Base-by-base conservation (phyloP, 805 yeast genomes). In the Wickerhamiella alocasiicola region DNA sequence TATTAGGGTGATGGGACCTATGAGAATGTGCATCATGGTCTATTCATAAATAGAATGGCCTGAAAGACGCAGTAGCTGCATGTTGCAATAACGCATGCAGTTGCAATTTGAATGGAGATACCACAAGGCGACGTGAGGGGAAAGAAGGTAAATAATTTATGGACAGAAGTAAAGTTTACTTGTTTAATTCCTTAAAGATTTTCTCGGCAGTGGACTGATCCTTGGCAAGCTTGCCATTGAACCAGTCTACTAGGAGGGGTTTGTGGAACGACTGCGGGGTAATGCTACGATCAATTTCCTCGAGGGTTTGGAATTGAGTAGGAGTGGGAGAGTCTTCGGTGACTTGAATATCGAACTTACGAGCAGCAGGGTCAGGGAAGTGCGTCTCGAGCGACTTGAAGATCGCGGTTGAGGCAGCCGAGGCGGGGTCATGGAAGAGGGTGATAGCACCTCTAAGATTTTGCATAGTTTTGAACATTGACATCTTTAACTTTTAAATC, bases 201-300 rank as follows among this genome's bases (percentile, higher is more conserved):
- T 65, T 54, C 42, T 62, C 59, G 31, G 77, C 60, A 2, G 64
- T 57, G 5, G 56, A 51, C 36, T 62, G 66, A 39, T 59, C 57
- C 47, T 71, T 66, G 2, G 81, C 81, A 18, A 74, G 60, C 53
- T 64, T 52, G 37, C 68, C 66, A 48, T 72, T 65, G 47, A 70
- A 73, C 81, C 81, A 76, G 55, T 76, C 81, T 12, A 76, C 78
- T 13, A 74, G 61, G 32, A 73, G 57, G 1, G 78, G 78, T 19
- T 46, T 48, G 30, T 42, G 13, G 45, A 47, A 31, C 7, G 23
- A 27, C 21, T 46, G 44, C 5, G 42, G 36, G 31, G 43, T 39
- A n/a, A 45, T 37, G 25, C 44, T 17, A 17, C 44, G 40, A 23
- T 52, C 45, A 44, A 43, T 31, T 18, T 41, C 41, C 32, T 44